Conservation (phyloP, 345 rosid species). For the Moricandia arvensis region DNA sequence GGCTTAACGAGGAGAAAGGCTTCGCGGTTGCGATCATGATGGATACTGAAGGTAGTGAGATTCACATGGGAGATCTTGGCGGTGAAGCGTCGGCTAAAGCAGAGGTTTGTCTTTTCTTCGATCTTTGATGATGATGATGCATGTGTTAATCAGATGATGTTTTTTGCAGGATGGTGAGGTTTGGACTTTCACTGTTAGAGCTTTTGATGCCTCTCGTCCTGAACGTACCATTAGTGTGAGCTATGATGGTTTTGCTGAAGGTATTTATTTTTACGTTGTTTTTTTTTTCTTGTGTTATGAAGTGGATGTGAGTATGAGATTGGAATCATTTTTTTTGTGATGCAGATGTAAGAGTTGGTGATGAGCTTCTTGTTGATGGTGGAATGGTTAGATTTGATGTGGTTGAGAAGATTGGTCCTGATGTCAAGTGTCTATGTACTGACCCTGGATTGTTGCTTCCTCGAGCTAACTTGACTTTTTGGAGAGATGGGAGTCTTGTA, state of each 20-base stretch:
- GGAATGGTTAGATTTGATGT: conserved; percentile 99
- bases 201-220: conserved; percentile 70
- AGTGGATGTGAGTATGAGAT: not conserved
- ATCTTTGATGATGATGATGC: not conserved
- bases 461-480: conserved; percentile 95
- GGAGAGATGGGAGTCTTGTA: conserved; percentile 98
- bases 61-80: conserved; percentile 98
- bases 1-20: conserved; percentile 92
- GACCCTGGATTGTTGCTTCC: conserved; percentile 97
- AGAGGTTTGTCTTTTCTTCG: conserved; percentile 51
- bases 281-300: not conserved
- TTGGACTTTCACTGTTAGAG: conserved; percentile 94
- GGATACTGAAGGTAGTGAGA: conserved; percentile 99
- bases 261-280: conserved; percentile 32
- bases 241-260: conserved; percentile 98
- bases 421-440: conserved; percentile 88
- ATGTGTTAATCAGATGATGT: not conserved
- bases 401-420: conserved; percentile 94
- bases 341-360: conserved; percentile 86
- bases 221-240: conserved; percentile 82
- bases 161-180: conserved; percentile 81
- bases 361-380: conserved; percentile 95
- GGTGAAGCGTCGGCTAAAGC: conserved; percentile 85
- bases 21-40: conserved; percentile 98
- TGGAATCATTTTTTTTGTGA: not conserved